phyloP scores from a whole-genome alignment of 495 filamentous ascomycete genomes.

The Massariosphaeria phaeospora region DNA sequence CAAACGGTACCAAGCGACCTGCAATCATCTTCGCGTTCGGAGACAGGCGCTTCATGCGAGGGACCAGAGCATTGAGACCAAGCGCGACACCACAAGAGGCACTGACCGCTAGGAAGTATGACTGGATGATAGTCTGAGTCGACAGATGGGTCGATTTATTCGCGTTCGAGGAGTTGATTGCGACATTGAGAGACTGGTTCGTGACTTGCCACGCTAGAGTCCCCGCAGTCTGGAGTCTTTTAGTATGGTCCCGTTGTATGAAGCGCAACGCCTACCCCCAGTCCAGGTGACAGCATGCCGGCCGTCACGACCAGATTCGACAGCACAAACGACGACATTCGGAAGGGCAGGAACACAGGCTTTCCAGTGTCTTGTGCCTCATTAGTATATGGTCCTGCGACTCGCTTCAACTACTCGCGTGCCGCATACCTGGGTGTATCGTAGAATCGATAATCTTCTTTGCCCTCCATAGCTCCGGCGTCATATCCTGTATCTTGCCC shows the following conservation, averaged over 20 bases:
- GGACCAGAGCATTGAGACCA: conserved; percentile 84
- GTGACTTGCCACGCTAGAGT: conserved; percentile 92
- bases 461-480: conserved; percentile 82
- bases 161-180: conserved; percentile 92
- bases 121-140: conserved; percentile 71
- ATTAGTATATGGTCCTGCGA: conserved; percentile 10
- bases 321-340: conserved; percentile 93
- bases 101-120: conserved; percentile 85
- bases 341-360: conserved; percentile 88
- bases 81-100: conserved; percentile 90
- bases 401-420: neutral
- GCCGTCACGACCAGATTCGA: conserved; percentile 95
- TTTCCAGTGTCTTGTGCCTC: conserved; percentile 69
- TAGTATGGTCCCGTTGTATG: neutral
- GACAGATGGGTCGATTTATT: conserved; percentile 92
- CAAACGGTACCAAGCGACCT: conserved; percentile 84
- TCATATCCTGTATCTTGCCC: conserved; percentile 71
- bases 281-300: conserved; percentile 90
- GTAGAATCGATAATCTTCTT: conserved; percentile 98
- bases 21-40: conserved; percentile 70
- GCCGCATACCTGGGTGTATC: conserved; percentile 71
- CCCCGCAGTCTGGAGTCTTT: conserved; percentile 62
- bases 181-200: conserved; percentile 96
- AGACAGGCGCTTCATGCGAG: conserved; percentile 69
- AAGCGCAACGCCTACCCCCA: conserved; percentile 49